Conservation (phyloP, 2,329 filamentous ascomycete species). For the Arthroderma sp. region DNA sequence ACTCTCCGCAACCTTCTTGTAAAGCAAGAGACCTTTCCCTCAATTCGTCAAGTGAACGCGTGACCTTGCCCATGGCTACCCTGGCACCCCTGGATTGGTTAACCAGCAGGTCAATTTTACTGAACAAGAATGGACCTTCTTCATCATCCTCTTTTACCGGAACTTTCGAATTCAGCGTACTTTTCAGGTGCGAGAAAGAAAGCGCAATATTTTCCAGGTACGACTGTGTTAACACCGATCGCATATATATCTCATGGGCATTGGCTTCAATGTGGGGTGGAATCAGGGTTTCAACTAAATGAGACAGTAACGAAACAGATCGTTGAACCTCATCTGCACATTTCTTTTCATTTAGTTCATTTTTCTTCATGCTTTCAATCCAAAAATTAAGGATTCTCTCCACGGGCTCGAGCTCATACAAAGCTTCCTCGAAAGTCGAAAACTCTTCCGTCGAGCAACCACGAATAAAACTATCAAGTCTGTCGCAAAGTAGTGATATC, state of each 20-base stretch:
- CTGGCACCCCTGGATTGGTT: constrained; percentile 69
- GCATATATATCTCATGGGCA: constrained; percentile 69
- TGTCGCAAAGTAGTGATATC: constrained; percentile 69
- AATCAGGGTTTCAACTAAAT: constrained; percentile 71
- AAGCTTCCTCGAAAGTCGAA: constrained; percentile 59
- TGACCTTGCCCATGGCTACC: constrained; percentile 66
- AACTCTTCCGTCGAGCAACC: constrained; percentile 70
- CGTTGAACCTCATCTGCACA: constrained; percentile 70
- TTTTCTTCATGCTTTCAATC: constrained; percentile 70
- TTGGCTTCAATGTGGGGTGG: constrained; percentile 55
- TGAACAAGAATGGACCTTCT: constrained; percentile 53
- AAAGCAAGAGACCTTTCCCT: constrained; percentile 62
- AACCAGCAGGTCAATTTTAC: constrained; percentile 58
- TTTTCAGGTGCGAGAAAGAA: constrained; percentile 49
- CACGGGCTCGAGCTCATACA: constrained; percentile 82
- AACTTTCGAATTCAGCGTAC: constrained; percentile 54
- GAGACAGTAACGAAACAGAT: constrained; percentile 74
- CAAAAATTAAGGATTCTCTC: constrained; percentile 79
- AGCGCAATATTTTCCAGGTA: constrained; percentile 66
- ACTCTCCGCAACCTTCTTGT: constrained; percentile 50
- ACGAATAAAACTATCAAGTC: constrained; percentile 68
- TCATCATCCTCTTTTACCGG: constrained; percentile 54
- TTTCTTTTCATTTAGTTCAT: constrained; percentile 74
- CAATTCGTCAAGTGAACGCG: constrained; percentile 64
- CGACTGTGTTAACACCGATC: constrained; percentile 60